phyloP scores from a whole-genome alignment of 306 rosid species.

The Datisca glomerata region DNA sequence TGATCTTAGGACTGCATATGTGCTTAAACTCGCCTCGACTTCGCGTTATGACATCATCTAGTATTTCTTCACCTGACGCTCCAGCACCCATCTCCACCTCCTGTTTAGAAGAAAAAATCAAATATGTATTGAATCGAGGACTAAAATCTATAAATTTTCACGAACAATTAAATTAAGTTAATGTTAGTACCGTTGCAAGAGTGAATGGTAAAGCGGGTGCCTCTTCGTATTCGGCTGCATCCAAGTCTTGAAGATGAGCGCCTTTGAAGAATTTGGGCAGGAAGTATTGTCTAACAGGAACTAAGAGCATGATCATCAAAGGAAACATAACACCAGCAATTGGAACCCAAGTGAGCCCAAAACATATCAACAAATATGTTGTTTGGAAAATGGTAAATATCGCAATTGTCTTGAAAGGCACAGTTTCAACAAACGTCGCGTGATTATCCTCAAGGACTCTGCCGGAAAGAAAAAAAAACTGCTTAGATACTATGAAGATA shows the following conservation, averaged over 20 bases:
- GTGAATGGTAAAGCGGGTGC: constrained; percentile 66
- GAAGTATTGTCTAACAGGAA: constrained; percentile 77
- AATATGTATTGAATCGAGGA: too few relatives aligned
- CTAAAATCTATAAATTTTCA: not conserved
- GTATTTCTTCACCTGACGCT: constrained; percentile 59
- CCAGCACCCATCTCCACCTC: constrained; percentile 64
- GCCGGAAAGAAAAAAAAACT: constrained; percentile 14
- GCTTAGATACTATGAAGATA: constrained; percentile 2
- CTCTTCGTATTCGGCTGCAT: constrained; percentile 92
- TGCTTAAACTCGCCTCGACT: constrained; percentile 94
- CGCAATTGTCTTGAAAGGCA: constrained; percentile 80
- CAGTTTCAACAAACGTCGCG: constrained; percentile 96
- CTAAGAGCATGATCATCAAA: constrained; percentile 88
- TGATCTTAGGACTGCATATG: constrained; percentile 61
- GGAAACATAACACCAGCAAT: constrained; percentile 95
- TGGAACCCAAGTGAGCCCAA: constrained; percentile 97
- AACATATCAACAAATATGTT: constrained; percentile 60
- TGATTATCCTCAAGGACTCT: constrained; percentile 97
- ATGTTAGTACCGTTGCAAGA: constrained; percentile 49
- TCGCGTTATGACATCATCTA: constrained; percentile 80
- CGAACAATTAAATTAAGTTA: not conserved
- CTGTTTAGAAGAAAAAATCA: constrained; percentile 24
- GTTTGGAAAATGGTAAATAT: constrained; percentile 76
- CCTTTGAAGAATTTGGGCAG: constrained; percentile 92
- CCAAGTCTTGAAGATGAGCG: constrained; percentile 88